Evolutionary conservation across 2,329 filamentous ascomycete genomes (phyloP), one percentile per base, ranked within the genome.

Genomic region (Bipolaris gigantea): DNA sequence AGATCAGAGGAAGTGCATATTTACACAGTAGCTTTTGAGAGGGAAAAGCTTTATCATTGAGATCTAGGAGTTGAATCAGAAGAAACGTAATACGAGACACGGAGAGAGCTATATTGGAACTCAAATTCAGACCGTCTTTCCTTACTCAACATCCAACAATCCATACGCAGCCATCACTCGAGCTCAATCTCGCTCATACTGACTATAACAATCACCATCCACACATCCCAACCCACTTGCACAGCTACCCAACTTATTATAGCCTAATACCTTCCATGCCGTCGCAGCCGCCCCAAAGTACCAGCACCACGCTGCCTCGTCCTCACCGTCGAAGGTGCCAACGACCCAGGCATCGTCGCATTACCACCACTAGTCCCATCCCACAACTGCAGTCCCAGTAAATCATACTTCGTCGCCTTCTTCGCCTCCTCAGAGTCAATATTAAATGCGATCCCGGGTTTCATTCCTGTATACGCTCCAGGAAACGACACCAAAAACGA

Each of bases 401-500:
- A 60, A 3, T 59, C 54, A 35, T 71, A 71, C 5, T 55, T 58
- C 5, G 68, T 70, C 13, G 61, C 64, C n/a, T 41, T 58, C 60
- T 57, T 70, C n/a, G 67, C 66, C 8, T 48, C 61, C 2, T 54
- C 43, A 15, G 58, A 57, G 45, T 70, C 67, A 45, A 71, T 70
- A 51, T 71, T 70, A 62, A 71, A 70, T 9, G 51, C 57, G 40
- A 81, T 74, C n/a, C 78, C 79, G 0, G 79, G 77, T 55, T 81
- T 79, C 18, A 67, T 74, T 57, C 77, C 75, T 1, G 71, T 64
- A 16, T 70, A 71, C 39, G 62, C 65, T 30, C 63, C 69, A 3
- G 68, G 80, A 59, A 83, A 81, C 16, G 76, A 72, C 18, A 77
- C 74, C 42, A 81, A 63, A 50, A 68, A 73, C 16, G 69, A 65